Conservation (phyloP, 2,329 filamentous ascomycete species). For the Fusarium sororula region DNA sequence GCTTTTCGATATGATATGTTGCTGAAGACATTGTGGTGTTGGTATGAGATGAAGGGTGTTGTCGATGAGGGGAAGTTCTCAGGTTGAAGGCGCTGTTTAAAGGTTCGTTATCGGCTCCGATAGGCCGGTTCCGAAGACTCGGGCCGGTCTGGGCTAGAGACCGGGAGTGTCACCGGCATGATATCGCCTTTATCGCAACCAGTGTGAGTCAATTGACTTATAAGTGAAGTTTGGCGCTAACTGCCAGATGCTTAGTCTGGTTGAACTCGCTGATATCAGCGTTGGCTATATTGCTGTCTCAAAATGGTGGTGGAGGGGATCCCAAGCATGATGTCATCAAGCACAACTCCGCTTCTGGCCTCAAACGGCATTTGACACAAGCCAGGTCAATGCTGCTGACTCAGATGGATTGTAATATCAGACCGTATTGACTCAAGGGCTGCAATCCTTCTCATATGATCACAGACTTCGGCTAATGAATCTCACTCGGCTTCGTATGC, state of each 20-base stretch:
- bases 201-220: not conserved
- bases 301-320: not conserved
- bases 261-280: accelerated
- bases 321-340: not conserved
- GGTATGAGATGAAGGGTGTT: accelerated
- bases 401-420: too few relatives aligned
- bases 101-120: not conserved
- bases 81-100: not conserved
- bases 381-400: not conserved
- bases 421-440: too few relatives aligned
- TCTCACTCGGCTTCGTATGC: not conserved
- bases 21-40: not conserved
- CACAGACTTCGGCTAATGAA: not conserved
- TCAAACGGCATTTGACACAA: accelerated
- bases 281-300: not conserved
- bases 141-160: not conserved
- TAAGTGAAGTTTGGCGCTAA: not conserved
- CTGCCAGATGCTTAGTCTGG: accelerated
- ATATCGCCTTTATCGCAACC: not conserved
- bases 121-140: conserved; percentile 1
- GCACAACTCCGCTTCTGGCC: not conserved
- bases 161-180: not conserved
- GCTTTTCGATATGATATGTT: conserved; percentile 11
- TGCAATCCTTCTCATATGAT: not conserved
- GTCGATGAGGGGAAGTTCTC: too few relatives aligned